Conservation (phyloP, 2,329 filamentous ascomycete species). For the Pseudogymnoascus sp. region DNA sequence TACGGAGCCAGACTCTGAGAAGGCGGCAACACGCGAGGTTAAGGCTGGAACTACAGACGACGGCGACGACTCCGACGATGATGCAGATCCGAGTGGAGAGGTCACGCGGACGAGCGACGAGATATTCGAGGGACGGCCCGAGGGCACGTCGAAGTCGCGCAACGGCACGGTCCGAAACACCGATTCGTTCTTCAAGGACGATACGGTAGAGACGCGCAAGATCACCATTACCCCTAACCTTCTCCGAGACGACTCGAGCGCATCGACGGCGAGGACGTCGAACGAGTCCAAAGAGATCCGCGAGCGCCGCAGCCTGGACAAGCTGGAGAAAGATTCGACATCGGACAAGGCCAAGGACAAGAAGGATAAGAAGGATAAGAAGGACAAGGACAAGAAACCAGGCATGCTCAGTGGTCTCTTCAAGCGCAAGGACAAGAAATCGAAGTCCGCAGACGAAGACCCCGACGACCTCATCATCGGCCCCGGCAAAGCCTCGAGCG, state of each 20-base stretch:
- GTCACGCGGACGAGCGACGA: slow-evolving; percentile 58
- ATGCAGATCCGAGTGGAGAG: slow-evolving; percentile 31
- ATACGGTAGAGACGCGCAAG: slow-evolving; percentile 91
- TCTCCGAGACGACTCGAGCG: slow-evolving; percentile 67
- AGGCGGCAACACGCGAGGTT: slow-evolving; percentile 32
- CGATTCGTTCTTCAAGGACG: slow-evolving; percentile 96
- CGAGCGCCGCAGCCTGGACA: slow-evolving; percentile 65
- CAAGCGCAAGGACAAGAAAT: slow-evolving; percentile 42
- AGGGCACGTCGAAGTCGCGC: slow-evolving; percentile 58
- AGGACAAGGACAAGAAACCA: slow-evolving; percentile 45
- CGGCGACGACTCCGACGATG: slow-evolving; percentile 10
- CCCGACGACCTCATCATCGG: slow-evolving; percentile 29
- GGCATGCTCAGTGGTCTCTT: slow-evolving; percentile 61
- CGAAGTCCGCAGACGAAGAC: slow-evolving; percentile 46
- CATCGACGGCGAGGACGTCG: slow-evolving; percentile 34
- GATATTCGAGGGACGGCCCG: slow-evolving; percentile 49
- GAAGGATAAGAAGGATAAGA: slow-evolving; percentile 62
- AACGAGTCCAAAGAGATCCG: slow-evolving; percentile 45
- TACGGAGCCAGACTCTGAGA: slow-evolving; percentile 36
- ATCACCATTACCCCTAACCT: slow-evolving; percentile 93
- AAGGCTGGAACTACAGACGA: background rate
- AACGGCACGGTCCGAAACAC: slow-evolving; percentile 86
- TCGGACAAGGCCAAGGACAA: slow-evolving; percentile 66
- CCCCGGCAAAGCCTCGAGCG: slow-evolving; percentile 34
- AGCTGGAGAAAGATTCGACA: slow-evolving; percentile 61